Conservation (phyloP, 371 early-diverging fungal genomes). For the Mycotypha africana region DNA sequence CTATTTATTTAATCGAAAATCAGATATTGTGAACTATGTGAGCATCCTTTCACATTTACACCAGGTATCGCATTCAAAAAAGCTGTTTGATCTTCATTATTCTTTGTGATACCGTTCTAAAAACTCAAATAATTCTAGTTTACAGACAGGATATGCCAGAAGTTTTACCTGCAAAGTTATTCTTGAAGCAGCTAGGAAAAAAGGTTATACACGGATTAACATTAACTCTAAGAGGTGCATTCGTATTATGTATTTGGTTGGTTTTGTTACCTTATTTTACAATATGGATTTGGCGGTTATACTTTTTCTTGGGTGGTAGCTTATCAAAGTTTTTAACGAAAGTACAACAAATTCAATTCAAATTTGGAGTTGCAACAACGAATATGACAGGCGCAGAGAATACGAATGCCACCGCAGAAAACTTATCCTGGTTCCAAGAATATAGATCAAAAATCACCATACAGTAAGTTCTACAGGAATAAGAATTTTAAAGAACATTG, state of each 20-base stretch:
- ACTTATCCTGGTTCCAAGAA: conserved; percentile 6
- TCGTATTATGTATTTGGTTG: conserved; percentile 79
- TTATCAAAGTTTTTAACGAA: conserved; percentile 4
- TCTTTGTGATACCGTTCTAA: conserved; percentile 60
- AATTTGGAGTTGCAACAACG: background rate
- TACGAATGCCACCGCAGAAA: background rate
- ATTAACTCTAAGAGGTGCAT: conserved; percentile 32
- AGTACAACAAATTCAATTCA: conserved; percentile 4
- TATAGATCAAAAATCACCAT: conserved; percentile 4
- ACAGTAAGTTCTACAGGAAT: background rate
- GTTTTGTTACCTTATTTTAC: conserved; percentile 78
- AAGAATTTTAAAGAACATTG: background rate
- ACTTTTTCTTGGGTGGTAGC: conserved; percentile 61
- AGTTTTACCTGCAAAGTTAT: conserved; percentile 52
- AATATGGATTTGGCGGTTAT: conserved; percentile 77
- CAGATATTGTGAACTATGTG: conserved; percentile 89
- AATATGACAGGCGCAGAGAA: background rate
- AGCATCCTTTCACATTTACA: conserved; percentile 78
- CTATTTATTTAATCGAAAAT: too few species aligned
- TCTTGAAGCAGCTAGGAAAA: conserved; percentile 22
- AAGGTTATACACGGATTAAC: conserved; percentile 20
- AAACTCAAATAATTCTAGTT: conserved; percentile 77
- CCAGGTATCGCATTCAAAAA: conserved; percentile 78
- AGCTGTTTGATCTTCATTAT: too few species aligned
- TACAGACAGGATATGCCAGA: conserved; percentile 75